These are phyloP conservation scores for Suillus luteus DNA, from an alignment of 768 basidiomycete genomes.

Conservation along the genomic window DNA sequence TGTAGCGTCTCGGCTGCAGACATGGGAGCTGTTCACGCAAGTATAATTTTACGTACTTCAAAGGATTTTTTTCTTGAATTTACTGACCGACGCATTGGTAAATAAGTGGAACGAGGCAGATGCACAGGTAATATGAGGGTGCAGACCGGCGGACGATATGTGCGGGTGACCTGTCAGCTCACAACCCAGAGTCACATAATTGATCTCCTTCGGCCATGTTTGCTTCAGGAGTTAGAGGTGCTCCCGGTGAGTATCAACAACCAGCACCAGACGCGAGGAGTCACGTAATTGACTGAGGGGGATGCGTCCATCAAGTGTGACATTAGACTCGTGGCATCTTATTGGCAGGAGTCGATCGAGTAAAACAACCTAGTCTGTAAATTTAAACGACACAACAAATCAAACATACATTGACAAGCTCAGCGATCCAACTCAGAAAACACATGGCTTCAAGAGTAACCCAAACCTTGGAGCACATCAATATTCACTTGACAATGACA, in stretches of 20 bases:
- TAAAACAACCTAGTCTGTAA: background rate
- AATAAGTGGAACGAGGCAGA: background rate
- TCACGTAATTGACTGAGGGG: background rate
- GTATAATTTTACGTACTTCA: background rate
- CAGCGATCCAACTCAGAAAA: background rate
- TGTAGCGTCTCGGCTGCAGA: background rate
- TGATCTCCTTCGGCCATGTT: background rate
- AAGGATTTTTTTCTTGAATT: too few relatives aligned
- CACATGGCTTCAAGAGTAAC: background rate
- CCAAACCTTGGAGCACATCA: background rate
- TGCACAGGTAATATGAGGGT: background rate
- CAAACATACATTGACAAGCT: background rate
- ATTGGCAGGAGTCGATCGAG: background rate
- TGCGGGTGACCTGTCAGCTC: background rate
- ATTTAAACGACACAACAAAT: background rate
- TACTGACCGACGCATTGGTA: background rate
- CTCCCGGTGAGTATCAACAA: background rate
- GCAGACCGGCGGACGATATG: background rate
- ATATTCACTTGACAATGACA: conserved; percentile 1
- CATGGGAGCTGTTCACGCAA: background rate
- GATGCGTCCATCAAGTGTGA: background rate
- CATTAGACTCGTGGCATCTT: background rate
- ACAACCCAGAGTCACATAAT: background rate
- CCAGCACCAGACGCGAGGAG: background rate
- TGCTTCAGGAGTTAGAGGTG: background rate